Percentiles rank a stretch among this genome's conserved stretches.
Conservation (phyloP, 2,329 filamentous ascomycete genomes). For the Ophiostoma piceae region DNA sequence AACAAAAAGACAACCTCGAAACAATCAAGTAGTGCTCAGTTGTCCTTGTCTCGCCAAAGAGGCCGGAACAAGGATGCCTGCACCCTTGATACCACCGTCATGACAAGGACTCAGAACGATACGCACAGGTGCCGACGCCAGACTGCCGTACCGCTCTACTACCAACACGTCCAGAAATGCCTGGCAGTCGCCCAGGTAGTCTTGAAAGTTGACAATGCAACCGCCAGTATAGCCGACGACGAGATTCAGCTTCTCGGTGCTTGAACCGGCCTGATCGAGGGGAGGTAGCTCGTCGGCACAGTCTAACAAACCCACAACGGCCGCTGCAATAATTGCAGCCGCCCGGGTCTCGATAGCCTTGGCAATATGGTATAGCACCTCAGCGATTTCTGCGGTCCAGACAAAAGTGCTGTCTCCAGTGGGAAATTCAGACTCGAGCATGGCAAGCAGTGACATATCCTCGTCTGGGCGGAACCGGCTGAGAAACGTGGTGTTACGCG, state of each 20-base stretch:
- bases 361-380: slow-evolving; percentile 60
- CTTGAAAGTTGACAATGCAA: slow-evolving; percentile 73
- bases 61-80: slow-evolving; percentile 54
- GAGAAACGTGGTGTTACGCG: slow-evolving; percentile 64
- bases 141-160: slow-evolving; percentile 35
- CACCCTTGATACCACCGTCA: slow-evolving; percentile 57
- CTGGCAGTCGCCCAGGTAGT: slow-evolving; percentile 67
- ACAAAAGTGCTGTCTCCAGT: slow-evolving; percentile 40
- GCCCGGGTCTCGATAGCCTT: slow-evolving; percentile 67
- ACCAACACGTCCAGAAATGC: slow-evolving; percentile 57
- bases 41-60: slow-evolving; percentile 24
- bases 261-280: background rate
- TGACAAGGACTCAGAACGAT: slow-evolving; percentile 53
- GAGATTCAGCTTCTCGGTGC: slow-evolving; percentile 44
- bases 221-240: slow-evolving; percentile 76
- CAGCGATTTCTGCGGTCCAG: slow-evolving; percentile 59
- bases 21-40: background rate
- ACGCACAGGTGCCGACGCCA: slow-evolving; percentile 34
- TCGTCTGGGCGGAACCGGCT: slow-evolving; percentile 60
- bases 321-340: slow-evolving; percentile 67
- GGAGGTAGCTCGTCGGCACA: slow-evolving; percentile 60
- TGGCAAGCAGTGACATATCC: slow-evolving; percentile 40
- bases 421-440: slow-evolving; percentile 51
- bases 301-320: slow-evolving; percentile 63
- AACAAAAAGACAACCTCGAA: background rate